Evolutionary conservation across 2,329 filamentous ascomycete genomes (phyloP), one percentile per base, ranked within the genome.

Genomic region (Ascochyta koolunga): DNA sequence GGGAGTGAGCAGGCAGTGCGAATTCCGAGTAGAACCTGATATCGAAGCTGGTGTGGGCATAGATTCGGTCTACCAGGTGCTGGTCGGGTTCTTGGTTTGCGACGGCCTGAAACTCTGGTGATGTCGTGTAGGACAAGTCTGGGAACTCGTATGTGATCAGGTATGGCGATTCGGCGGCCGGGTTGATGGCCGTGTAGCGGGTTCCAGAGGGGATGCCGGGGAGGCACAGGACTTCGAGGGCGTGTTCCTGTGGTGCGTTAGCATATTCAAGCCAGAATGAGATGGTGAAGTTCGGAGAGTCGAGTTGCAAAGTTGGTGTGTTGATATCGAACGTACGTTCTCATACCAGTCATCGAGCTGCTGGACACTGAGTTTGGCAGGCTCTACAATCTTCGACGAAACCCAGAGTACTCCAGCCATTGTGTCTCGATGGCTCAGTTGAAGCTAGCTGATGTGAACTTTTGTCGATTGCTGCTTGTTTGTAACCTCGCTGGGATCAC

Each of bases 71-170:
- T 1, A 54, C 15, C 3, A 43, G n/a, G 0, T 15, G 11, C 19
- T 10, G 44, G 5, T n/a, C 1, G 0, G 29, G 39, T 2, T 15
- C 1, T n/a, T 19, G 11, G 32, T n/a, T 19, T 0, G 39, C 27
- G n/a, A 49, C 15, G 27, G 39, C 39, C 8, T 9, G 25, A 22
- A 49, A 54, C 2, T 3, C 25, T 5, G 50, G 39, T 9, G 18
- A 9, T 2, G 33, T 2, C 2, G 45, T 31, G 44, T 54, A 54
- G 5, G 44, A 18, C 1, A 54, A 27, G 27, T 9, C 3, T 1
- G 50, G 50, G 44, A 54, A 40, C n/a, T 44, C 38, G 39, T 54
- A 54, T 27, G 45, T 49, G 25, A 44, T 49, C 1, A 54, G 44
- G 35, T 24, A 16, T 0, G 43, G 50, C 4, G 15, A 24, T 1